A percentile compares a stretch with the other conserved stretches of the same genome.
Conservation (phyloP, 2,329 filamentous ascomycete species). For the Xylariaceae sp. region DNA sequence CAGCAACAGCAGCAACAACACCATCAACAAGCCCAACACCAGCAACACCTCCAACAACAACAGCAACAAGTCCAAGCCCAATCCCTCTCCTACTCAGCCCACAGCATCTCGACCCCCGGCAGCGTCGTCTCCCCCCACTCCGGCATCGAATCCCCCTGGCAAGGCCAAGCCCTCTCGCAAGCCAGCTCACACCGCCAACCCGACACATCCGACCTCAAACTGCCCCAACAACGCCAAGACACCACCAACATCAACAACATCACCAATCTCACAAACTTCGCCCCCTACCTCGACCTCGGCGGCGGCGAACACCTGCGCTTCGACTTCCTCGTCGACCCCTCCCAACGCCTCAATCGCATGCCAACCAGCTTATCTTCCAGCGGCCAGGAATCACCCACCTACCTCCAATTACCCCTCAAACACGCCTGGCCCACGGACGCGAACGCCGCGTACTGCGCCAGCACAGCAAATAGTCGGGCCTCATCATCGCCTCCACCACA, state of each 20-base stretch:
- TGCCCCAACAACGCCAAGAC: slow-evolving; percentile 7
- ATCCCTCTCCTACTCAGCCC: slow-evolving; percentile 29
- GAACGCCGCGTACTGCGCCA: slow-evolving; percentile 11
- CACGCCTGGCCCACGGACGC: slow-evolving; percentile 40
- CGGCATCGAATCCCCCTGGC: slow-evolving; percentile 27
- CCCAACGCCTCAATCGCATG: slow-evolving; percentile 49
- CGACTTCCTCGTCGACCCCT: slow-evolving; percentile 64
- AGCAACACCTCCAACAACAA: neutral
- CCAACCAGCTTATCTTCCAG: slow-evolving; percentile 27
- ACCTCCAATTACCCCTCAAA: slow-evolving; percentile 45
- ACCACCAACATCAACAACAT: slow-evolving; percentile 32
- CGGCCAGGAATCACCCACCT: slow-evolving; percentile 42
- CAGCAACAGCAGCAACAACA: slow-evolving; percentile 17
- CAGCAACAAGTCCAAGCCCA: slow-evolving; percentile 25
- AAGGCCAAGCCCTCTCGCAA: slow-evolving; percentile 27
- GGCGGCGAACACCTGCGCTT: slow-evolving; percentile 62
- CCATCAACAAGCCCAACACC: slow-evolving; percentile 24
- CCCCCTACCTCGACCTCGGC: slow-evolving; percentile 55
- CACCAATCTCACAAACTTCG: slow-evolving; percentile 46
- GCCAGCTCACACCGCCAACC: slow-evolving; percentile 26
- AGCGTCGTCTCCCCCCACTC: slow-evolving; percentile 36
- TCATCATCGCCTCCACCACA: slow-evolving; percentile 3
- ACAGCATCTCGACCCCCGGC: slow-evolving; percentile 37
- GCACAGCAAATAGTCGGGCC: slow-evolving; percentile 3
- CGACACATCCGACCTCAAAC: slow-evolving; percentile 1